Base-by-base conservation (phyloP, 2,329 filamentous ascomycete species). In the Sporothrix mexicana region DNA sequence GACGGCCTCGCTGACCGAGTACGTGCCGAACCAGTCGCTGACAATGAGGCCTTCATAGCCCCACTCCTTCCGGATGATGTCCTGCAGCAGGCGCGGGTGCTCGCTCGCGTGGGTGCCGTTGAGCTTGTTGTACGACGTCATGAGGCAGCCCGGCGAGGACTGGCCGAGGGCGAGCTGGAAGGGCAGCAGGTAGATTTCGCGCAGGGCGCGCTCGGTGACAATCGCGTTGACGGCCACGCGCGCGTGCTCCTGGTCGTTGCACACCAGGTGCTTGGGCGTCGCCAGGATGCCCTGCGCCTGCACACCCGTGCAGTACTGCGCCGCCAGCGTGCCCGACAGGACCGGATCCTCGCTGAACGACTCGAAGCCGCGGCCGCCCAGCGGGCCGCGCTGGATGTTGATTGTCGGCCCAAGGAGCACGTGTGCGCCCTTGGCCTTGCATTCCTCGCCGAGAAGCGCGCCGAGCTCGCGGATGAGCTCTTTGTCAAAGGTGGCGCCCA, bases 401-500 rank as follows among this genome's bases (percentile, higher is more conserved):
- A 84, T 81, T 0, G 83, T 85, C 1, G 91, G 91, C 6, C 90
- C 91, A 45, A 93, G 84, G 77, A 90, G 87, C 13, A 92, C 85
- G 78, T 93, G 90, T 20, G 91, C 85, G 72, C 91, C 91, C 81
- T 93, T 93, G 73, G 82, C 87, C 74, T 85, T 86, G 77, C 90
- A 87, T 78, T 93, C 91, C 70, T 85, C 81, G 13, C 89, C 91
- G 87, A 93, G 91, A 72, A 88, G 87, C 74, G 86, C 81, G 57
- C 91, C 91, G 45, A 90, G 88, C 62, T 85, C 82, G 78, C 88
- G 89, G 73, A 91, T 87, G 53, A 92, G 84, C 20, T 84, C 81
- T 73, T 86, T 86, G 79, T 92, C 88, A 87, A 90, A 93, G 9
- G 91, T 92, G 4, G 90, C 89, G 25, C 88, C 91, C 7, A 85